These are phyloP conservation scores for Pugionium dolabratum DNA, from an alignment of 345 rosid genomes.

Conservation along the genomic window DNA sequence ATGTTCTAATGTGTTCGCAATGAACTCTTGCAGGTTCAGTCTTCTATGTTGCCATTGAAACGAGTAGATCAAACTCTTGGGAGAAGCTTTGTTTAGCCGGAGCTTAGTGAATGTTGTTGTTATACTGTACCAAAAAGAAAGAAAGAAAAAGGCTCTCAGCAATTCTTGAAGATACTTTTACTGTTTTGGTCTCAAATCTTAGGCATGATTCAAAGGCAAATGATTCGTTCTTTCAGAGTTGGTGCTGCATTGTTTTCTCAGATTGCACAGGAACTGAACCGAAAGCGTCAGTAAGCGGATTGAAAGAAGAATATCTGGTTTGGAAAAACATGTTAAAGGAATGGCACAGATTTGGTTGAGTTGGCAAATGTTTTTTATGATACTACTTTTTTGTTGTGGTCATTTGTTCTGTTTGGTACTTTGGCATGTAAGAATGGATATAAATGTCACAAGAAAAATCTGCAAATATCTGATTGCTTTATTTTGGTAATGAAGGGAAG, in stretches of 20 bases:
- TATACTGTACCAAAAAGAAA: constrained; percentile 21
- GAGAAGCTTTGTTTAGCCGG: constrained; percentile 25
- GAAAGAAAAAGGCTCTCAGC: constrained; percentile 30
- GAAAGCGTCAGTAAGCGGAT: not conserved
- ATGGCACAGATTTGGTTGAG: constrained; percentile 16
- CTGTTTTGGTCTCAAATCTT: constrained; percentile 32
- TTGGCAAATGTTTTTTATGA: constrained; percentile 24
- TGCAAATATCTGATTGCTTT: not conserved
- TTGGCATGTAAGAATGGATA: constrained; percentile 9
- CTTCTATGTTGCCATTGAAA: constrained; percentile 31
- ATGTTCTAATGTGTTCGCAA: not conserved
- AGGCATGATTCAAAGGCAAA: constrained; percentile 24
- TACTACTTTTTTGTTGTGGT: not conserved
- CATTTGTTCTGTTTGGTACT: constrained; percentile 20
- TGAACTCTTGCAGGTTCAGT: constrained; percentile 21
- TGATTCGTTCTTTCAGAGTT: constrained; percentile 20
- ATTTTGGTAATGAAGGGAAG: not conserved
- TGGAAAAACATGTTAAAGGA: constrained; percentile 28
- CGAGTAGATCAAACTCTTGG: constrained; percentile 30
- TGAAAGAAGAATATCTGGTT: constrained; percentile 1
- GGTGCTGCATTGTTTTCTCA: constrained; percentile 10
- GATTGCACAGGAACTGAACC: constrained; percentile 4
- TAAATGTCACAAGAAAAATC: not conserved
- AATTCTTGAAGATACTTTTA: constrained; percentile 26
- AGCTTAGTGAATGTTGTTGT: constrained; percentile 28